A percentile compares a stretch with the other conserved stretches of the same genome.
Evolutionary conservation across 257 asterid genomes (phyloP).

Genomic region (Nemophila menziesii): DNA sequence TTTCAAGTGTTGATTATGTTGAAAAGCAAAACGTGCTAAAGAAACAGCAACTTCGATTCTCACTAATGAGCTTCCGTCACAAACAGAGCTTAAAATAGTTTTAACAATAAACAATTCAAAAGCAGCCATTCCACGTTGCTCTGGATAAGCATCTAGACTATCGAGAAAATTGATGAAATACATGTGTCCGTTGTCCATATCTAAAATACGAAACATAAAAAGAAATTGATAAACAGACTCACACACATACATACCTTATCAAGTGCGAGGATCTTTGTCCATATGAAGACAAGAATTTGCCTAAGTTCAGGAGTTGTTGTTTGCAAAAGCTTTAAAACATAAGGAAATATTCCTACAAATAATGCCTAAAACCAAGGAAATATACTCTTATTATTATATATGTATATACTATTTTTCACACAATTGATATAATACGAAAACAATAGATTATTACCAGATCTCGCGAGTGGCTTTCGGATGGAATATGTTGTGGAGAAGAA

Average conservation of each 20-base stretch:
- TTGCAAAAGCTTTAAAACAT: slow-evolving; percentile 87
- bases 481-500: no score
- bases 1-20: slow-evolving; percentile 87
- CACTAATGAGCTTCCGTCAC: slow-evolving; percentile 97
- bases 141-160: slow-evolving; percentile 92
- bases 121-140: slow-evolving; percentile 99
- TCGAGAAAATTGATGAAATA: slow-evolving; percentile 91
- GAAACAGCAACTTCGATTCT: slow-evolving; percentile 99
- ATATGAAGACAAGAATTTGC: slow-evolving; percentile 93
- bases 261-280: slow-evolving; percentile 97
- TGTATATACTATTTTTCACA: not conserved
- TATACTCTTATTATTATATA: not conserved
- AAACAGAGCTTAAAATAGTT: slow-evolving; percentile 61
- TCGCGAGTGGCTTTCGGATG: no score
- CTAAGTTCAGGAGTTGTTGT: slow-evolving; percentile 92
- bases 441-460: no score
- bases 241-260: slow-evolving; percentile 58
- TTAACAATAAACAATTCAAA: slow-evolving; percentile 85
- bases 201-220: no score
- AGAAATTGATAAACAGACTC: not conserved
- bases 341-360: slow-evolving; percentile 98
- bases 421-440: no score
- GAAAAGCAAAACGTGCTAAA: slow-evolving; percentile 92
- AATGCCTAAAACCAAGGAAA: slow-evolving; percentile 56
- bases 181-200: slow-evolving; percentile 66